phyloP scores from a whole-genome alignment of 805 yeast genomes.

The Monosporozyma yasuniensis region DNA sequence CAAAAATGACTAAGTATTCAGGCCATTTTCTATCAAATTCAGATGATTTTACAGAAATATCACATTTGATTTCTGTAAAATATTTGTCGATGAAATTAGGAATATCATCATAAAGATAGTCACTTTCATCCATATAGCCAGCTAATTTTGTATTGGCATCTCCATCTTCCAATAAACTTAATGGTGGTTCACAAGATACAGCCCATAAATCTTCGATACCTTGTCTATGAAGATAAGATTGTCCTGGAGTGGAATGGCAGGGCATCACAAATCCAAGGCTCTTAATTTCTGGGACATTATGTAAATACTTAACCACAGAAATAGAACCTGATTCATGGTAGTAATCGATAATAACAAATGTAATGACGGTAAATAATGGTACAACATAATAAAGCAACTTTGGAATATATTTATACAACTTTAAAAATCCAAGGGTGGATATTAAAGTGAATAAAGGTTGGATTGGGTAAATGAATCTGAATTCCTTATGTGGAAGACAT shows the following conservation, averaged over 20 bases:
- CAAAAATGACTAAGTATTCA: conserved; percentile 61
- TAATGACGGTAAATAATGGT: conserved; percentile 14
- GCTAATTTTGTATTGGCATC: conserved; percentile 29
- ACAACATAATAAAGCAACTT: conserved; percentile 11
- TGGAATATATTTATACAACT: background rate
- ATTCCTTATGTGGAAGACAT: conserved; percentile 73
- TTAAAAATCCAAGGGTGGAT: conserved; percentile 34
- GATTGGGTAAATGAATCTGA: conserved; percentile 78
- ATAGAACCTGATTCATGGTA: conserved; percentile 83
- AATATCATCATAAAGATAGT: conserved; percentile 66
- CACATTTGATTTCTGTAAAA: conserved; percentile 36
- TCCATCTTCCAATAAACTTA: conserved; percentile 29
- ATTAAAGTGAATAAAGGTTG: conserved; percentile 61
- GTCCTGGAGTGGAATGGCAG: conserved; percentile 97
- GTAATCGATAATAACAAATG: conserved; percentile 41
- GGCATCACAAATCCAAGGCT: conserved; percentile 84
- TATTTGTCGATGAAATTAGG: conserved; percentile 42
- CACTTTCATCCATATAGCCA: conserved; percentile 77
- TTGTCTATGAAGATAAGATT: conserved; percentile 63
- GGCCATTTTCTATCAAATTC: conserved; percentile 52
- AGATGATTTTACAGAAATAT: conserved; percentile 13
- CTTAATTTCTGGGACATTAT: conserved; percentile 31
- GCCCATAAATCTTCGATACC: conserved; percentile 54
- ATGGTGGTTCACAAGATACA: conserved; percentile 88
- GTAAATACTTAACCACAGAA: conserved; percentile 48